Base-by-base conservation (phyloP, 2,329 filamentous ascomycete genomes). In the Escovopsis sp. region DNA sequence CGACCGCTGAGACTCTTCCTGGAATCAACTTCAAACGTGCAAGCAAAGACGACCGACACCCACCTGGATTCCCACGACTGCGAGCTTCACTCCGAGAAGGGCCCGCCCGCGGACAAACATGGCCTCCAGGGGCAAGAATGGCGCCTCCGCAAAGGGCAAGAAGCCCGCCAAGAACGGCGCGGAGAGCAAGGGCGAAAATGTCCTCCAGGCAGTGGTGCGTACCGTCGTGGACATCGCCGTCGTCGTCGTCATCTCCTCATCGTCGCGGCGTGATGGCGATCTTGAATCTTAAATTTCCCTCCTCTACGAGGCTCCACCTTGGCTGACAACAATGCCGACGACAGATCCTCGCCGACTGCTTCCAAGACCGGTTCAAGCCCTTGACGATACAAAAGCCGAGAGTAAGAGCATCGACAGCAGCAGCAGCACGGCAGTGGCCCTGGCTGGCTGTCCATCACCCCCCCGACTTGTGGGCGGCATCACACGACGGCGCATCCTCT, bases 341-440 rank as follows among this genome's bases (percentile, higher is more conserved):
- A 31, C 45, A 90, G 81, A 70, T 98, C 39, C 75, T 98, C 44
- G 82, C 88, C 45, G 90, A 98, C 65, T 87, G 85, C 1, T 98
- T 93, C 55, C 87, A 96, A 58, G 86, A 85, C 33, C 70, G 85
- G 55, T 98, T 93, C 61, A 74, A 70, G 47, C 90, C 90, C 0
- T 90, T 96, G 52, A 88, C 86, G 1, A 63, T 92, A 38, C 83
- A 94, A 54, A 81, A 73, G 46, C 90, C 90, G 52, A 73, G 90
- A 67, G 85, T 90, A 39, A 33, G 10, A 27, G 6, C 21, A 8
- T 9, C 23, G n/a, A 11, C 14, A 34, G 25, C 10, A 16, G n/a
- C 23, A 16, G 13, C 19, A 34, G 12, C 23, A 6, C 23, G 8
- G 21, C 21, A 34, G 27, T 34, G 21, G 11, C 11, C 21, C 21